These are phyloP conservation scores for Hypoxylon subgilvum DNA, from an alignment of 495 filamentous ascomycete genomes.

Conservation along the genomic window DNA sequence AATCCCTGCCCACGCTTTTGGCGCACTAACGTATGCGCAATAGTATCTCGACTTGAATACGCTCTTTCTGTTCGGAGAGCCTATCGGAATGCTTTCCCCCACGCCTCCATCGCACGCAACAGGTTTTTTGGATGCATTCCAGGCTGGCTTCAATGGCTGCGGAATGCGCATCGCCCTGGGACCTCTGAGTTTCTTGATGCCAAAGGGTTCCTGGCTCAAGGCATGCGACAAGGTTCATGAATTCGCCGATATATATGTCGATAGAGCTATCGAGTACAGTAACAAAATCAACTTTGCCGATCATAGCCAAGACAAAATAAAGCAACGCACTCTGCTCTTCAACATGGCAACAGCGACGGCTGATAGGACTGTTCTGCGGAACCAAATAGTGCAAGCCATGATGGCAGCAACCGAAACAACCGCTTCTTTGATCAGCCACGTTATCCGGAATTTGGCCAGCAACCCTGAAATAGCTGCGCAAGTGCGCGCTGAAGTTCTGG, in stretches of 20 bases:
- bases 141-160: slow-evolving; percentile 35
- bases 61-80: slow-evolving; percentile 66
- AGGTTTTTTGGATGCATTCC: slow-evolving; percentile 33
- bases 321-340: slow-evolving; percentile 32
- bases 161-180: slow-evolving; percentile 31
- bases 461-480: slow-evolving; percentile 13
- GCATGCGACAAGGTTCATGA: slow-evolving; percentile 27
- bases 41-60: slow-evolving; percentile 60
- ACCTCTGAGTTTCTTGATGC: slow-evolving; percentile 26
- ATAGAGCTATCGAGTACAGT: slow-evolving; percentile 28
- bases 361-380: slow-evolving; percentile 38
- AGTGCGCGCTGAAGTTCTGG: slow-evolving; percentile 18
- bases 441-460: slow-evolving; percentile 22
- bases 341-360: slow-evolving; percentile 34
- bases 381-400: slow-evolving; percentile 40
- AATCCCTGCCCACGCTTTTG: slow-evolving; percentile 7
- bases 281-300: slow-evolving; percentile 1
- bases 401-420: slow-evolving; percentile 44
- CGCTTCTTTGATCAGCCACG: slow-evolving; percentile 28
- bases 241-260: slow-evolving; percentile 36
- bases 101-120: slow-evolving; percentile 6
- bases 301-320: slow-evolving; percentile 23
- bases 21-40: slow-evolving; percentile 23
- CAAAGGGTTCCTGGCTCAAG: slow-evolving; percentile 17
- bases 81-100: slow-evolving; percentile 32